Base-by-base conservation (phyloP, 768 basidiomycete genomes). In the Tremella fuciformis region DNA sequence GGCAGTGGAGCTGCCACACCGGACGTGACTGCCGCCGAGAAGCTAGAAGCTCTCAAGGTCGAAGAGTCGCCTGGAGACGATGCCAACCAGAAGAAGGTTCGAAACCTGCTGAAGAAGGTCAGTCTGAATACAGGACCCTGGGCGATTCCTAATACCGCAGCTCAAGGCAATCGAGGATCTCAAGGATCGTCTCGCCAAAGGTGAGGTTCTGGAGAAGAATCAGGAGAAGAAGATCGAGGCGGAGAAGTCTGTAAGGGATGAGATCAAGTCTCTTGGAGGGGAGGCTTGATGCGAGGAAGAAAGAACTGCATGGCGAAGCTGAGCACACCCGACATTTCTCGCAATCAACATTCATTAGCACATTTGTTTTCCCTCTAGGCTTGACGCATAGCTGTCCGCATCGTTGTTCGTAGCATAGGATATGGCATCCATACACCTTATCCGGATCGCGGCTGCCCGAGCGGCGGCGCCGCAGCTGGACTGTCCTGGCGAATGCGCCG, bases 141-240 rank as follows among this genome's bases (percentile, higher is more conserved):
- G 47, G 6, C 29, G 24, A 34, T 11, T 13, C 3, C 15, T 13
- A 11, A 26, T 22, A 18, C 9, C 8, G 38, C 65, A 96, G 92
- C 82, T 99, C 65, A 97, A 96, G 76, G 94, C 94, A n/a, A 98
- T 99, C 65, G 91, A 97, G 19, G 93, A 98, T 71, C 84, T 99
- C 50, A 98, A 97, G 80, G 89, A 89, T 65, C 91, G 92, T 80
- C 83, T 84, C 24, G 87, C 84, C 71, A 84, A 88, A 37, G 94
- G 96, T 0, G 93, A 98, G 76, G 84, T 87, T 55, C 82, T 99
- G 26, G 94, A 99, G 77, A 86, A 86, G 57, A 99, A 94, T 16
- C 94, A 99, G 78, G 80, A 94, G 66, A 89, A 88, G 84, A 99
- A 99, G 84, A 94, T 98, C 69, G 92, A 96, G 41, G 86, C 86